Conservation (phyloP, 2,329 filamentous ascomycete species). For the Atkinsonella hypoxylon region DNA sequence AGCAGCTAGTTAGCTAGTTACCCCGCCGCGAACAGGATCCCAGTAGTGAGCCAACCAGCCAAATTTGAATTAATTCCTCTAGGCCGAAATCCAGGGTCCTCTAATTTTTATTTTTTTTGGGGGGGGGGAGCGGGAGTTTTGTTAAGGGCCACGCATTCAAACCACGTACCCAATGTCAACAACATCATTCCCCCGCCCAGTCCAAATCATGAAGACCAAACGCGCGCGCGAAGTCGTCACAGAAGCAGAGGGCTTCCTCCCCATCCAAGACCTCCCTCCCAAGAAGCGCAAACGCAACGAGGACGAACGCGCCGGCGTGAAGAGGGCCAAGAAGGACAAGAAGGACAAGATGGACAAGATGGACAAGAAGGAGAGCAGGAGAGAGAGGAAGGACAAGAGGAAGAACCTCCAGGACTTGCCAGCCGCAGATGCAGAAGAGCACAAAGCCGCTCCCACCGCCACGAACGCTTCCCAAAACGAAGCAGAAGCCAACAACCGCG, state of each 20-base stretch:
- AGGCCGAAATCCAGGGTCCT: too few species aligned
- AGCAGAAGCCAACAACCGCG: neutral
- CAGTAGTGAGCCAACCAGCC: too few species aligned
- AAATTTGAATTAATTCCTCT: too few species aligned
- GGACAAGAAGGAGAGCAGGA: slow-evolving; percentile 21
- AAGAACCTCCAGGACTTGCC: slow-evolving; percentile 17
- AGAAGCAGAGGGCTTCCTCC: slow-evolving; percentile 16
- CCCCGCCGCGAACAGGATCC: too few species aligned
- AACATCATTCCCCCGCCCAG: neutral
- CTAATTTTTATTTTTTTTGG: too few species aligned
- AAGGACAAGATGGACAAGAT: slow-evolving; percentile 24
- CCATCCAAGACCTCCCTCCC: slow-evolving; percentile 11
- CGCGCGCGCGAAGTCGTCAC: slow-evolving; percentile 23
- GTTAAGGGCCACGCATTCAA: too few species aligned
- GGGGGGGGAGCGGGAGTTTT: too few species aligned
- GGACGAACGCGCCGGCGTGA: slow-evolving; percentile 14
- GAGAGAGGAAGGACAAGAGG: slow-evolving; percentile 29
- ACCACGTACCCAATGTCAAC: too few species aligned
- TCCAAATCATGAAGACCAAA: slow-evolving; percentile 25
- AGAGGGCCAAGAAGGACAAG: slow-evolving; percentile 22
- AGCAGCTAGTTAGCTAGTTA: too few species aligned
- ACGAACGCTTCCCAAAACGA: slow-evolving; percentile 15
- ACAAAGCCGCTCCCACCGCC: slow-evolving; percentile 12
- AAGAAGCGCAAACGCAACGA: slow-evolving; percentile 26
- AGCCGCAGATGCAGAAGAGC: slow-evolving; percentile 2